Base-by-base conservation (phyloP, 345 rosid species). In the Chamaenerion angustifolium region DNA sequence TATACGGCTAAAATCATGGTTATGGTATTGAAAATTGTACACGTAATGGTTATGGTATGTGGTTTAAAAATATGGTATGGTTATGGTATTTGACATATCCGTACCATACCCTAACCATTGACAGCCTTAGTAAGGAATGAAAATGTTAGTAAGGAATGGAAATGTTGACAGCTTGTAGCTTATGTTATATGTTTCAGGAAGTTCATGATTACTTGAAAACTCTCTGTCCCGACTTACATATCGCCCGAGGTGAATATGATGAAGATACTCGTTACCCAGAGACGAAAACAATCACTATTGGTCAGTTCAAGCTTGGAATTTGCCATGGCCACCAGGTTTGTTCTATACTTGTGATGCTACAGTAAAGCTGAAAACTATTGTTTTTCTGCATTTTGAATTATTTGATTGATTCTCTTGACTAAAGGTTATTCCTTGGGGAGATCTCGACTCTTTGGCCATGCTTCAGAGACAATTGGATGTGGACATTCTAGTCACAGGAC, bases 361-460 rank as follows among this genome's bases (percentile, higher is more conserved):
- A 31, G 5, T 8, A 31, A 31, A 31, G 37, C 37, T 31, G 8
- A 31, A 31, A 31, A 31, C 37, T 31, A 31, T 7, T 31, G 37
- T 7, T 31, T 31, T 31, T 4, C 10, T 31, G 37, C 25, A 14
- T 16, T 43, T 43, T 16, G 37, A 4, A 43, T 25, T 42, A 16
- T 55, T 45, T 3, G 35, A 21, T 16, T 12, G 40, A 12, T 49
- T 7, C 25, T 23, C 14, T 49, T 5, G n/a, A n/a, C n/a, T n/a
- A n/a, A 65, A 86, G 96, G 96, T 90, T 42, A 66, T 86, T 67
- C 96, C 98, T 8, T 90, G 98, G 96, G 98, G 98, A 42, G 96
- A 90, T 71, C 65, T 90, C 49, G 98, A 90, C 46, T 86, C 95
- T 3, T 73, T 90, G 43, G 89, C 96, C 31, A 86, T 90, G 98